Evolutionary conservation across 2,329 filamentous ascomycete genomes (phyloP).

Genomic region (Aspergillus aculeatus): DNA sequence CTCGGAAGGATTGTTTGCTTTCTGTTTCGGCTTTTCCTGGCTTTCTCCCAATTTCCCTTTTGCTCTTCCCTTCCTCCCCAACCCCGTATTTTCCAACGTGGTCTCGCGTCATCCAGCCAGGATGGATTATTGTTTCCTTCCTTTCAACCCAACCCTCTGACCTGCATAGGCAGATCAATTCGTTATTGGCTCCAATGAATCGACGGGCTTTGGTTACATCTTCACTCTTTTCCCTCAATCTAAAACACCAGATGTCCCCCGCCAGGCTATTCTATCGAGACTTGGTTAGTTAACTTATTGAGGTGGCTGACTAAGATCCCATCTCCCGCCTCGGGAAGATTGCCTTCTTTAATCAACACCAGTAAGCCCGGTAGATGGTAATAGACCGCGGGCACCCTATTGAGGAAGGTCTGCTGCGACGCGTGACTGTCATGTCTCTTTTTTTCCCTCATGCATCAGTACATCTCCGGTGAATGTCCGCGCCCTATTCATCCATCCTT

Average conservation of each 20-base stretch:
- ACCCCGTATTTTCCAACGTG: neutral
- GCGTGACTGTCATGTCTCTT: neutral
- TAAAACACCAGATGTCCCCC: neutral
- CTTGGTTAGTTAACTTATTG: no score
- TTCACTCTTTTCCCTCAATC: neutral
- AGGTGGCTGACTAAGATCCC: neutral
- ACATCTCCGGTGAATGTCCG: slow-evolving; percentile 3
- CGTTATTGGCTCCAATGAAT: neutral
- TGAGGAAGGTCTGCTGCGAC: neutral
- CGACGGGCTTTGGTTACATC: neutral
- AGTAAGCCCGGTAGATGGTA: no score
- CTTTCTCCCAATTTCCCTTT: neutral
- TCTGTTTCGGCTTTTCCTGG: neutral
- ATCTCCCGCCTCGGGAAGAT: neutral
- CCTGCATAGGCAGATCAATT: neutral
- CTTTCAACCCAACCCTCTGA: neutral
- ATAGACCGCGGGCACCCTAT: neutral
- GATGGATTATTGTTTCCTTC: neutral
- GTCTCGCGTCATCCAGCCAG: neutral
- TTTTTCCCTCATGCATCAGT: neutral
- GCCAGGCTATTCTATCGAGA: no score
- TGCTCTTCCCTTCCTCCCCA: neutral
- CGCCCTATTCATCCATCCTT: neutral
- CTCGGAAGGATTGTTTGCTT: neutral
- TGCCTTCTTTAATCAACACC: neutral